phyloP scores from a whole-genome alignment of 108 stramenopile genomes.

The Nitzschia putrida region DNA sequence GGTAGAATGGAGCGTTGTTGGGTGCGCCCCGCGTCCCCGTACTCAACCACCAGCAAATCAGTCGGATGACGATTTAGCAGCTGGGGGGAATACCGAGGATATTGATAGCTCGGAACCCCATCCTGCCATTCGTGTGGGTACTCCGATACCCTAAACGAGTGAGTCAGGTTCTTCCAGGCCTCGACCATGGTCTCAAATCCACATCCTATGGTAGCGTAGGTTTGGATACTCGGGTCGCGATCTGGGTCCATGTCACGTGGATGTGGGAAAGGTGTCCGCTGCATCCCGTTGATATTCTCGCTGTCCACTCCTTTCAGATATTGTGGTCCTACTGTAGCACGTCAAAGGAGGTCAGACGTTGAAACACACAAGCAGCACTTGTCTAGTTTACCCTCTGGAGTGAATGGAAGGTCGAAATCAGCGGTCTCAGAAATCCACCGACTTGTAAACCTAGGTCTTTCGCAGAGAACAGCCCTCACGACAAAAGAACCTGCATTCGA shows the following conservation, averaged over 20 bases:
- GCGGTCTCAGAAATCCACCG: too few relatives aligned
- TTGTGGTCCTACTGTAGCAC: neutral
- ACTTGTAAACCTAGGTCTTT: too few relatives aligned
- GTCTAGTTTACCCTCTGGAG: neutral
- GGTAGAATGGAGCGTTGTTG: neutral
- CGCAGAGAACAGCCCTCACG: neutral
- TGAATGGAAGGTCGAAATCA: neutral
- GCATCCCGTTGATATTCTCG: neutral
- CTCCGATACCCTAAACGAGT: neutral
- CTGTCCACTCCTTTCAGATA: neutral
- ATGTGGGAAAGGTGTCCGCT: too few relatives aligned
- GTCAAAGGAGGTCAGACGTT: neutral
- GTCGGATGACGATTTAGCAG: neutral
- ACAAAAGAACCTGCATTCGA: neutral
- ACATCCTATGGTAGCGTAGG: neutral
- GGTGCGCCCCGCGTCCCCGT: neutral
- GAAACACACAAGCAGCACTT: neutral
- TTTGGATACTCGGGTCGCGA: too few relatives aligned
- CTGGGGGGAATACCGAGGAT: neutral
- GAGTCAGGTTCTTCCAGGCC: neutral
- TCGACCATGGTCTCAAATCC: neutral
- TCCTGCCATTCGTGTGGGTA: neutral
- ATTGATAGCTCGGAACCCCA: neutral
- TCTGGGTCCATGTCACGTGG: too few relatives aligned
- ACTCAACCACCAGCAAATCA: neutral